Evolutionary conservation across 2,329 filamentous ascomycete genomes (phyloP).

Genomic region (Chalaropsis ovoidea): DNA sequence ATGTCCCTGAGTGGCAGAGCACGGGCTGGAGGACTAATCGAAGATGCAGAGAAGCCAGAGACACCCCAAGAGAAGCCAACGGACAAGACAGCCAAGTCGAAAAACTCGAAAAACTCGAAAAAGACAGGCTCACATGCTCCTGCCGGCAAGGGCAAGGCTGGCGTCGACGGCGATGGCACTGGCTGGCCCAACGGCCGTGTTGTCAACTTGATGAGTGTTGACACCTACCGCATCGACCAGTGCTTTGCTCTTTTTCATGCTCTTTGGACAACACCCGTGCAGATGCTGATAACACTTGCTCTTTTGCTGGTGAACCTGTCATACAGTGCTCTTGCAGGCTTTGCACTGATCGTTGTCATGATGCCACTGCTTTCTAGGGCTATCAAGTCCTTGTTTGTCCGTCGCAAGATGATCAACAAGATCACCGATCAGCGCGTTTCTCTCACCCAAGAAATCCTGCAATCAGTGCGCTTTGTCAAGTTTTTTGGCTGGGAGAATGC

Average conservation of each 20-base stretch:
- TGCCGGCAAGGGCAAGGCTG: constrained; percentile 31
- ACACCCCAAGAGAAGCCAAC: constrained; percentile 41
- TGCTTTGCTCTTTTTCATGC: constrained; percentile 84
- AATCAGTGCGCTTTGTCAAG: constrained; percentile 89
- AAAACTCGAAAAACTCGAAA: constrained; percentile 35
- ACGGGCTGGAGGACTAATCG: constrained; percentile 60
- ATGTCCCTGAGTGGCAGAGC: constrained; percentile 82
- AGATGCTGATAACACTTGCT: constrained; percentile 66
- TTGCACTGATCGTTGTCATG: constrained; percentile 67
- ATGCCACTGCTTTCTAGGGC: constrained; percentile 68
- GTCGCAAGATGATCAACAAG: constrained; percentile 76
- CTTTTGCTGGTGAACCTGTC: constrained; percentile 77
- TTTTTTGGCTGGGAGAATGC: constrained; percentile 92
- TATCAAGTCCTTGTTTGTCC: constrained; percentile 64
- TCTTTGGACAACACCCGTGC: constrained; percentile 75
- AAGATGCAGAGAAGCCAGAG: constrained; percentile 36
- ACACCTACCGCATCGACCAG: constrained; percentile 85
- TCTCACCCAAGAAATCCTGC: constrained; percentile 82
- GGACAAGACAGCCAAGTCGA: constrained; percentile 30
- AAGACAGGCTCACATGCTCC: constrained; percentile 25
- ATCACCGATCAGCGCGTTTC: constrained; percentile 87
- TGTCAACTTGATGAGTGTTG: constrained; percentile 87
- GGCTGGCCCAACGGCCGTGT: constrained; percentile 92
- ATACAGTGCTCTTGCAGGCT: constrained; percentile 83
- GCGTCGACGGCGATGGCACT: constrained; percentile 51